Base-by-base conservation (phyloP, 1,284 basidiomycete species). In the Singerocomus inundabilis region DNA sequence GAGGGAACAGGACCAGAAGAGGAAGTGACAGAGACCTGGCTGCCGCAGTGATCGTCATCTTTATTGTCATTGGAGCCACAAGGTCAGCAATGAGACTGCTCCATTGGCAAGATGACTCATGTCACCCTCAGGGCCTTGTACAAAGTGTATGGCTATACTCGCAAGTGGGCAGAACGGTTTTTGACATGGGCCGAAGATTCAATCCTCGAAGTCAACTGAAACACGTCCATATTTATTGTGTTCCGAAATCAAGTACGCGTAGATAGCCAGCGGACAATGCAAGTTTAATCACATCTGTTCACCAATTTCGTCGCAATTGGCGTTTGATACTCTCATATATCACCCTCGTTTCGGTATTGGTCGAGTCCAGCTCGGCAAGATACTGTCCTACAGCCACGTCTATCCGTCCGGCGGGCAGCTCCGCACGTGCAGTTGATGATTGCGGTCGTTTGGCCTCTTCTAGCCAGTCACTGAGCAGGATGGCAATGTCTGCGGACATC, bases 401-500 rank as follows among this genome's bases (percentile, higher is more conserved):
- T 60, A 91, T 78, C 46, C 84, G 75, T 51, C 81, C 84, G 31
- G 82, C 86, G n/a, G 88, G 88, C 64, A 90, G 80, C 61, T 87
- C 84, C 29, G 73, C 73, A 35, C 79, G 73, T 30, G 76, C 71
- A 35, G 76, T 67, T 25, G 74, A 72, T 15, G 81, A 76, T 55
- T 85, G 82, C 7, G 88, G 82, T 51, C 85, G 77, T 57, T 76
- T 80, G 15, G 81, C 82, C 49, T 86, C 87, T 50, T 85, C 79
- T 31, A 91, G 64, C 90, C 90, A 93, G 58, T 90, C 85, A 16
- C 73, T 75, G 25, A 93, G 69, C 24, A 93, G 73, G 29, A 86
- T 71, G 31, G 87, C 84, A 59, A 92, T 87, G 60, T 91, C 89
- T 8, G 84, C 77, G 1, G 88, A 88, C 49, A 92, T 79, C 45